phyloP scores from a whole-genome alignment of 2,329 filamentous ascomycete species.

The Pseudonectria foliicola region DNA sequence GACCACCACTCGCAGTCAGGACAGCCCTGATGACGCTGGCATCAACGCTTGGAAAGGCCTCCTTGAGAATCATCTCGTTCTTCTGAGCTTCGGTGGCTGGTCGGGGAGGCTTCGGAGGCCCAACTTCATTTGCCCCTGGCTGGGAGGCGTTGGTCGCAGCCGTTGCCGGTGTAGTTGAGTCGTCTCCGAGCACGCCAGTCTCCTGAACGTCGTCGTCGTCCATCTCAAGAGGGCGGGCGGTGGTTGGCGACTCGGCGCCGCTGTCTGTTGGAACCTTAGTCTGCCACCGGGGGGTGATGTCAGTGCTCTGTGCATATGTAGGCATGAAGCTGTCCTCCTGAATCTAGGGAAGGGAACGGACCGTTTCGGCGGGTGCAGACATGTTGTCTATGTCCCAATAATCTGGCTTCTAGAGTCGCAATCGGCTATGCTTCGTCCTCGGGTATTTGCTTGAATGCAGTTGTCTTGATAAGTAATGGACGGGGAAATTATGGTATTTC shows the following conservation, averaged over 20 bases:
- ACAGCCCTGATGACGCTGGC: slow-evolving; percentile 77
- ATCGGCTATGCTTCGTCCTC: background rate
- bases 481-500: slow-evolving; percentile 21
- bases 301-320: slow-evolving; percentile 15
- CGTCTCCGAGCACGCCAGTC: slow-evolving; percentile 41
- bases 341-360: slow-evolving; percentile 26
- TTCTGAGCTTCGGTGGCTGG: slow-evolving; percentile 76
- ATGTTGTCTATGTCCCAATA: slow-evolving; percentile 22
- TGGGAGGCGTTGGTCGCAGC: slow-evolving; percentile 20
- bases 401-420: slow-evolving; percentile 2
- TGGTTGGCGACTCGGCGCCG: slow-evolving; percentile 58
- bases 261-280: slow-evolving; percentile 35
- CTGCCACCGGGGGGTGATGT: slow-evolving; percentile 23
- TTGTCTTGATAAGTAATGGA: slow-evolving; percentile 3
- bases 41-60: slow-evolving; percentile 88
- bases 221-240: slow-evolving; percentile 57
- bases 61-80: slow-evolving; percentile 80
- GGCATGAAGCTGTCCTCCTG: slow-evolving; percentile 5
- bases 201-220: slow-evolving; percentile 66
- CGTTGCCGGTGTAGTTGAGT: slow-evolving; percentile 23
- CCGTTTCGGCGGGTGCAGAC: slow-evolving; percentile 37
- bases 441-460: slow-evolving; percentile 1
- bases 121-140: slow-evolving; percentile 30
- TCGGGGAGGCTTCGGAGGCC: slow-evolving; percentile 78
- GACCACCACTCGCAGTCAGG: slow-evolving; percentile 74